Base-by-base conservation (phyloP, 805 yeast genomes). In the Schwanniomyces sp. region DNA sequence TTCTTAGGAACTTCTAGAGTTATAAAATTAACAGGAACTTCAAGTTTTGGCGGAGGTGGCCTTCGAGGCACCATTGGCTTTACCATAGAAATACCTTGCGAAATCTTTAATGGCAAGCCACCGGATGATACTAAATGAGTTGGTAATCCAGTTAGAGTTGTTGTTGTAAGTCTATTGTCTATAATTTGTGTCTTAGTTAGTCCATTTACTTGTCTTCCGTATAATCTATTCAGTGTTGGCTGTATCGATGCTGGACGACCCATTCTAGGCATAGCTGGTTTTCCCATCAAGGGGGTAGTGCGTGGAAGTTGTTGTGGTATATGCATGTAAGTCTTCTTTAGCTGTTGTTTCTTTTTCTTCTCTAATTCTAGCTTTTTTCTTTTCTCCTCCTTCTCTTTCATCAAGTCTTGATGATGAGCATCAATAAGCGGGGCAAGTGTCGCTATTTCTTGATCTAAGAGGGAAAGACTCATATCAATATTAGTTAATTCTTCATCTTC, bases 211-310 rank as follows among this genome's bases (percentile, higher is more conserved):
- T 48, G 45, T 46, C 65, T 57, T 17, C 69, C 67, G 50, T 72
- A 73, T 6, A 69, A 45, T 42, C 73, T 56, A 45, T 69, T 68
- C 6, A 74, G 61, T 2, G 76, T 75, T 7, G 78, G 78, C 50
- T 72, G 78, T 16, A 73, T 72, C 16, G 75, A 63, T 16, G 78
- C 78, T 5, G 75, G 74, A 46, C 70, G 71, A 3, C 78, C 78
- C 77, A 73, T 72, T 45, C 74, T 56, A 8, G 76, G 75, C 3
- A 51, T 42, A 2, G 64, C 63, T 6, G 67, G 64, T 40, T 64
- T 67, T 1, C 72, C 72, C 67, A 64, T 65, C 2, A 66, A 48
- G 3, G 69, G 70, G 26, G 58, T 49, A 8, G 57, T 44, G 12
- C 61, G 52, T 7, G 43, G 48, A 17, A 43, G 48, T 27, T 43